Conservation (phyloP, 1,139 yeast species). For the Yarrowia galli region DNA sequence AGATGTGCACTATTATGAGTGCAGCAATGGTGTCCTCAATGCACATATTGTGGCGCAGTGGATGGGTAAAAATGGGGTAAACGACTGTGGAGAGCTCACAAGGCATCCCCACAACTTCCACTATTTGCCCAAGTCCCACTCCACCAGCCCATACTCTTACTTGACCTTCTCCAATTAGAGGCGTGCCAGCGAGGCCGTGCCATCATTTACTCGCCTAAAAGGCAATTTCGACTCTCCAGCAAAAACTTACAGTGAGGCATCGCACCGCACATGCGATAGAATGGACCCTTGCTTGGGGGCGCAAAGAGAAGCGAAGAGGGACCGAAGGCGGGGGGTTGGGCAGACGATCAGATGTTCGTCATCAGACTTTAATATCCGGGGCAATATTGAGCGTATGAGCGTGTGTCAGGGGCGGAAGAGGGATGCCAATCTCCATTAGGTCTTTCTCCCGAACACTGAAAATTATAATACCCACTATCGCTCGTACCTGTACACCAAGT, state of each 20-base stretch:
- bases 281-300: constrained; percentile 26
- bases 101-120: too few species aligned
- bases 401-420: not conserved
- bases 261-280: constrained; percentile 35
- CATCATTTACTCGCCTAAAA: constrained; percentile 19
- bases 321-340: constrained; percentile 3
- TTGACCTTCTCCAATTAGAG: constrained; percentile 20
- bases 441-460: not conserved
- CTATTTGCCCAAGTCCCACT: too few species aligned
- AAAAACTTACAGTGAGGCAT: constrained; percentile 29
- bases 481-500: too few species aligned
- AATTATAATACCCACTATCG: not conserved
- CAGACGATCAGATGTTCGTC: not conserved
- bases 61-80: not conserved
- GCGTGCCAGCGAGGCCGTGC: constrained; percentile 18
- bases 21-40: constrained; percentile 14
- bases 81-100: too few species aligned
- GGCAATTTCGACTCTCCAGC: constrained; percentile 4
- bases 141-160: not conserved
- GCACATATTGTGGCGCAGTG: not conserved
- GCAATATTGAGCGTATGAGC: not conserved
- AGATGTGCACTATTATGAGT: constrained; percentile 23
- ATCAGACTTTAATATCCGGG: not conserved
- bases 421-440: not conserved
- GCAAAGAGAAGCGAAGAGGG: constrained; percentile 2